Conservation (phyloP, 257 asterid genomes). For the Ajuga chamaepitys region DNA sequence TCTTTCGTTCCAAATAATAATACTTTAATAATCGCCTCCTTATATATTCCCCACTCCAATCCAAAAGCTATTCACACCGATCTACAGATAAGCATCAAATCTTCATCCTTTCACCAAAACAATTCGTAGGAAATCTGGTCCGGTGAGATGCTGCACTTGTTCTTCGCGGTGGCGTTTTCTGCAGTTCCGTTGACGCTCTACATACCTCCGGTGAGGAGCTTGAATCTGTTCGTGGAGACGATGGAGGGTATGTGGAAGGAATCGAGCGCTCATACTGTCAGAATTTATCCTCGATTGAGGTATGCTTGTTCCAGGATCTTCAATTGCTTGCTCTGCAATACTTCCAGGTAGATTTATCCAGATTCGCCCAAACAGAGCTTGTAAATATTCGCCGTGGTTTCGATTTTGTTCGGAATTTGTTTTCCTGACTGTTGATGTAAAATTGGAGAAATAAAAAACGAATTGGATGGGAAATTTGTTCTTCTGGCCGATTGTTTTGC, state of each 20-base stretch:
- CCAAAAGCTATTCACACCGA: background rate
- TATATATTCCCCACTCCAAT: background rate
- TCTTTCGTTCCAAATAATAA: background rate
- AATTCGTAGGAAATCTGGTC: background rate
- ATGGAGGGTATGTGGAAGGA: constrained; percentile 67
- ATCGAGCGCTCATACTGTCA: constrained; percentile 39
- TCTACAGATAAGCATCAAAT: background rate
- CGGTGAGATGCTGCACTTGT: constrained; percentile 49
- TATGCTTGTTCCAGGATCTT: constrained; percentile 65
- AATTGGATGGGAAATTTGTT: constrained; percentile 1
- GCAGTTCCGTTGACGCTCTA: constrained; percentile 82
- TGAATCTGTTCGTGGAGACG: constrained; percentile 62
- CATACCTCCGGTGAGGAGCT: constrained; percentile 78
- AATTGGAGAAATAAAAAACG: background rate
- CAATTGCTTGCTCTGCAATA: constrained; percentile 36
- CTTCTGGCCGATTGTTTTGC: background rate
- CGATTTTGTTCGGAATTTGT: background rate
- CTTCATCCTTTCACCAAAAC: background rate
- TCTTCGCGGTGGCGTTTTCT: constrained; percentile 73
- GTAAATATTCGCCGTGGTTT: background rate
- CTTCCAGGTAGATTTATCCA: constrained; percentile 14
- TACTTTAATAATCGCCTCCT: background rate
- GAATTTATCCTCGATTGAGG: constrained; percentile 62
- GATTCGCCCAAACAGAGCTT: background rate
- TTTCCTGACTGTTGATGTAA: background rate